These are phyloP conservation scores for Sicyos baderoa DNA, from an alignment of 306 rosid genomes.

Conservation along the genomic window DNA sequence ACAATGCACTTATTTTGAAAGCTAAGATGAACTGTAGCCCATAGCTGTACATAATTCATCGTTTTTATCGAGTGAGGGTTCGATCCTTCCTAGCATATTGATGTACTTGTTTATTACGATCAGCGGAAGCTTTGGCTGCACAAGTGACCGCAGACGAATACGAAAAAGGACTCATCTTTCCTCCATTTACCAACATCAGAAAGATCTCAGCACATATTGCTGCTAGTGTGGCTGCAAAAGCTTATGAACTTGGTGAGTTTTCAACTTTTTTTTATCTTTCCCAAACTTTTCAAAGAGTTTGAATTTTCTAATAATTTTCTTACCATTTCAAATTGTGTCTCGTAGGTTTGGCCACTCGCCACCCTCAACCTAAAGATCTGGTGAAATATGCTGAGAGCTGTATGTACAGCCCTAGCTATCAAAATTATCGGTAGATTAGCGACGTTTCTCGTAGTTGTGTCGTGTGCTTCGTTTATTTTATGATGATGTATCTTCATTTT, in stretches of 20 bases:
- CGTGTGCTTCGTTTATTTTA: neutral
- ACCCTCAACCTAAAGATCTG: constrained; percentile 81
- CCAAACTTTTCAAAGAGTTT: neutral
- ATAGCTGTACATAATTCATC: neutral
- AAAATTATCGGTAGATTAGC: constrained; percentile 48
- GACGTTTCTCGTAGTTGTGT: neutral
- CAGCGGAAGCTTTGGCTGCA: constrained; percentile 91
- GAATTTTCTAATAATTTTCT: neutral
- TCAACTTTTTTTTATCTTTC: neutral
- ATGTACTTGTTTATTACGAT: constrained; percentile 21
- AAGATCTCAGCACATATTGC: constrained; percentile 93
- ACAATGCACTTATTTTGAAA: neutral
- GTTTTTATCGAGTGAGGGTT: neutral
- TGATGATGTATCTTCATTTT: constrained; percentile 13
- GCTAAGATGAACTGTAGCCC: neutral
- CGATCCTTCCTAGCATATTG: neutral
- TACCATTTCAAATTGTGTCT: neutral
- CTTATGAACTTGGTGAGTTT: constrained; percentile 78
- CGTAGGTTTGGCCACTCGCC: constrained; percentile 83
- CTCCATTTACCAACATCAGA: constrained; percentile 79
- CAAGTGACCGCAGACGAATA: constrained; percentile 58
- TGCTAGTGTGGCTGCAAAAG: constrained; percentile 75
- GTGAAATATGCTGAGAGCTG: constrained; percentile 74
- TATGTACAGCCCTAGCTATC: constrained; percentile 76
- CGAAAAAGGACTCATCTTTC: constrained; percentile 78